Base-by-base conservation (phyloP, 2,329 filamentous ascomycete species). In the Clarireedia monteithiana region DNA sequence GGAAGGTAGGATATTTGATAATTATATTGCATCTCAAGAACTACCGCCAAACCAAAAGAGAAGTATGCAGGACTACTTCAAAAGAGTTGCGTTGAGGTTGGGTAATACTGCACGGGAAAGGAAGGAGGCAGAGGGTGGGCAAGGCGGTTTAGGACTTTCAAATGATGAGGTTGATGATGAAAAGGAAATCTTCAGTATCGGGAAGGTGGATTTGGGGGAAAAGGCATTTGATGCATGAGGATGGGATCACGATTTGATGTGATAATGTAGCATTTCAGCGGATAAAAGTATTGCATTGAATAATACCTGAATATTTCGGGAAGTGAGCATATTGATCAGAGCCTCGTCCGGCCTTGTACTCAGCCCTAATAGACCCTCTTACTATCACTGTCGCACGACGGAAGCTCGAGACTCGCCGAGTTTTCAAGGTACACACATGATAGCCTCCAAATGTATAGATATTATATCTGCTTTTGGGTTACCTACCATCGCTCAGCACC, bases 41-140 rank as follows among this genome's bases (percentile, higher is more conserved):
- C 72, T 96, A 58, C 78, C 84, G 7, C 73, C 88, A 0, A 86
- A 82, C 42, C 84, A 84, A 17, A 94, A 95, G 79, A 81, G 92
- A 64, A 91, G 86, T 70, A 96, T 99, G 87, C 81, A 85, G 58
- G 94, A 99, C 71, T 99, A 99, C 74, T 97, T 97, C 75, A 96
- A 96, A 78, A 80, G 94, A 44, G 89, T 99, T 61, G 90, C 90
- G 1, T 71, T 92, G 66, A 82, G 91, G 64, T 74, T 97, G 20
- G 92, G 88, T n/a, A 81, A 77, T 17, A 94, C 97, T 70, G 91
- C 89, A 1, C 81, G 90, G 60, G 94, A 99, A 74, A 81, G 94
- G 64, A 88, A 83, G 67, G 91, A 96, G 64, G 94, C 94, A 0
- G 91, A 96, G 69, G 92, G 91, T 59, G 94, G 92, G 6, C 81